These are phyloP conservation scores for Castanea crenata DNA, from an alignment of 306 rosid genomes.

Conservation along the genomic window DNA sequence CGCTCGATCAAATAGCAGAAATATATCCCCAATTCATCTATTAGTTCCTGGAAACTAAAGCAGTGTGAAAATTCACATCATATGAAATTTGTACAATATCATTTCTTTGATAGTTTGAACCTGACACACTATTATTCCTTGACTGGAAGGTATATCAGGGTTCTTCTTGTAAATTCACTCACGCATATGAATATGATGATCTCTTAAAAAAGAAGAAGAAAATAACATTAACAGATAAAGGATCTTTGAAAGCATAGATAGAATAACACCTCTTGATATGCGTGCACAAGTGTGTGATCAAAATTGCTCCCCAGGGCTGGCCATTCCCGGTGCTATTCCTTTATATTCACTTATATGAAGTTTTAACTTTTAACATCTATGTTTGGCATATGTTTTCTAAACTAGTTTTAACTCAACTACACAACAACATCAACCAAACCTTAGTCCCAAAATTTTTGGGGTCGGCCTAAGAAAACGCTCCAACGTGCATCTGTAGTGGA, in stretches of 20 bases:
- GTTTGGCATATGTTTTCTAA: neutral
- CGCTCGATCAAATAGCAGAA: constrained; percentile 75
- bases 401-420: neutral
- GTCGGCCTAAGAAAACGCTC: too few relatives aligned
- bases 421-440: too few relatives aligned
- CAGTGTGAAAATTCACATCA: constrained; percentile 33
- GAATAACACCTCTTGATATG: neutral
- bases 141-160: neutral
- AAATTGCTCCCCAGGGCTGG: neutral
- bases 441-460: neutral
- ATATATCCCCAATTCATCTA: constrained; percentile 71
- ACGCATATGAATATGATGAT: neutral
- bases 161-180: constrained; percentile 2
- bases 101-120: neutral
- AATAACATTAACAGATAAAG: neutral
- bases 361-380: neutral
- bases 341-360: neutral
- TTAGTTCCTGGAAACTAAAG: constrained; percentile 63
- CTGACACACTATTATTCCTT: neutral
- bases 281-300: constrained; percentile 2
- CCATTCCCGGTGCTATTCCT: neutral
- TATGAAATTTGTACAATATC: neutral
- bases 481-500: too few relatives aligned
- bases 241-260: neutral
- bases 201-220: neutral